A percentile compares a stretch with the other conserved stretches of the same genome.
phyloP scores from a whole-genome alignment of 2,329 filamentous ascomycete species.

The Fusarium lyarnte region DNA sequence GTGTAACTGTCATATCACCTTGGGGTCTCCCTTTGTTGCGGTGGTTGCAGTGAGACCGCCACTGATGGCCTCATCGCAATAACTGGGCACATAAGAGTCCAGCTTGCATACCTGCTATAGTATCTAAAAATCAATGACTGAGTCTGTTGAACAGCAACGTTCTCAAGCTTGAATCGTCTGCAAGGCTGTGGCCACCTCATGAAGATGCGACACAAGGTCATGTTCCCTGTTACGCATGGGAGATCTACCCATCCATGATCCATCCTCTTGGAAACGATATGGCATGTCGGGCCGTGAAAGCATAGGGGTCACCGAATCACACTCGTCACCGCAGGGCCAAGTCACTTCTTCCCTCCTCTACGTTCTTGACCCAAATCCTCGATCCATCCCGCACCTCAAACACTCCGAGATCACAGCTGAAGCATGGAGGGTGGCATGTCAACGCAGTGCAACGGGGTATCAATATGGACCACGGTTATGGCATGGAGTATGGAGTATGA shows the following conservation, averaged over 20 bases:
- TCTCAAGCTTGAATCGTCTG: constrained; percentile 32
- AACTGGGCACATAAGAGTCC: not conserved
- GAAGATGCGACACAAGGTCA: constrained; percentile 40
- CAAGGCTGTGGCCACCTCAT: constrained; percentile 35
- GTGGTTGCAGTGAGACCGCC: not conserved
- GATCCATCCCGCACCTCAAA: constrained; percentile 31
- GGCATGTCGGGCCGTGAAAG: constrained; percentile 3
- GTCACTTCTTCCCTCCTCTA: constrained; percentile 3
- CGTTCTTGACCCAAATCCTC: constrained; percentile 25
- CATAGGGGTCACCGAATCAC: constrained; percentile 5
- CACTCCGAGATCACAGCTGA: constrained; percentile 26
- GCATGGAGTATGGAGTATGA: not conserved
- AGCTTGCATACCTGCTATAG: not conserved
- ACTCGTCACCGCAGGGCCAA: constrained; percentile 16
- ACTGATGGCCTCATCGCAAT: not conserved
- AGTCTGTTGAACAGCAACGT: not conserved
- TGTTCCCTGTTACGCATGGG: constrained; percentile 40
- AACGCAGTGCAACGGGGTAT: constrained; percentile 1
- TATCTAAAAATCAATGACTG: not conserved
- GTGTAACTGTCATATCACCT: constrained; percentile 1
- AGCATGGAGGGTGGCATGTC: constrained; percentile 19
- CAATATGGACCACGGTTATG: not conserved
- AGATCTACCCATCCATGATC: constrained; percentile 34
- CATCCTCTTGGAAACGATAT: constrained; percentile 36
- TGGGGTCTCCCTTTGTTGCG: not conserved